Evolutionary conservation across 2,329 filamentous ascomycete species (phyloP).

Genomic region (Alternaria incomplexa): DNA sequence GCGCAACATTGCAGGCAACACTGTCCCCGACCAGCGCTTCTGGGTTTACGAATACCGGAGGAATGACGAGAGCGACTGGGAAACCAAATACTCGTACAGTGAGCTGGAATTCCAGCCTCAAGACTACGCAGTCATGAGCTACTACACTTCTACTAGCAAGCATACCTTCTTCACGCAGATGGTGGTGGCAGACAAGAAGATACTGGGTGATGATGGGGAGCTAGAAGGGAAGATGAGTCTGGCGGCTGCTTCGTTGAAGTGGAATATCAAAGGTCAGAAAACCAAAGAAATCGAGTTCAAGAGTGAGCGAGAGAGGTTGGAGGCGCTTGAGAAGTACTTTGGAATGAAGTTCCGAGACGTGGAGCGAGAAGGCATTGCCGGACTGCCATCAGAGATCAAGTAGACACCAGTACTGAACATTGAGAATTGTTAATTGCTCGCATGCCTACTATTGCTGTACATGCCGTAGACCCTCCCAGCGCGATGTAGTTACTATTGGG

Average conservation of each 20-base stretch:
- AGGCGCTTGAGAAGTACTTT: conserved; percentile 53
- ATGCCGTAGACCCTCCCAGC: not conserved
- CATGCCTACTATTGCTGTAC: conserved; percentile 20
- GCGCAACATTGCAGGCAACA: conserved; percentile 41
- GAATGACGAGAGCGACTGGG: conserved; percentile 58
- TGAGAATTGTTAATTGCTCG: conserved; percentile 20
- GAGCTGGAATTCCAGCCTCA: conserved; percentile 45
- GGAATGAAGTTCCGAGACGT: conserved; percentile 49
- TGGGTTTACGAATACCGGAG: conserved; percentile 53
- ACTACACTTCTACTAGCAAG: conserved; percentile 43
- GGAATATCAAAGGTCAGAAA: conserved; percentile 53
- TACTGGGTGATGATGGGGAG: conserved; percentile 47
- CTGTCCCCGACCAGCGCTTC: conserved; percentile 47
- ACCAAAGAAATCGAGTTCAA: conserved; percentile 49
- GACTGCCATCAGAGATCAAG: conserved; percentile 44
- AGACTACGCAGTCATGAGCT: conserved; percentile 44
- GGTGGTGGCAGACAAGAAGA: conserved; percentile 58
- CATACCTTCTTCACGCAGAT: conserved; percentile 41
- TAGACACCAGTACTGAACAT: conserved; percentile 10
- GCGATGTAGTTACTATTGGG: not conserved
- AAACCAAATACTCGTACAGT: conserved; percentile 68
- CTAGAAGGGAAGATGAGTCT: conserved; percentile 50
- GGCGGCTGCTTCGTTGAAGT: conserved; percentile 54
- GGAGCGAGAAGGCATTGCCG: conserved; percentile 49
- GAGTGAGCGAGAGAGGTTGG: conserved; percentile 53